Conservation (phyloP, 495 filamentous ascomycete species). For the Aspergillus ellipticus region DNA sequence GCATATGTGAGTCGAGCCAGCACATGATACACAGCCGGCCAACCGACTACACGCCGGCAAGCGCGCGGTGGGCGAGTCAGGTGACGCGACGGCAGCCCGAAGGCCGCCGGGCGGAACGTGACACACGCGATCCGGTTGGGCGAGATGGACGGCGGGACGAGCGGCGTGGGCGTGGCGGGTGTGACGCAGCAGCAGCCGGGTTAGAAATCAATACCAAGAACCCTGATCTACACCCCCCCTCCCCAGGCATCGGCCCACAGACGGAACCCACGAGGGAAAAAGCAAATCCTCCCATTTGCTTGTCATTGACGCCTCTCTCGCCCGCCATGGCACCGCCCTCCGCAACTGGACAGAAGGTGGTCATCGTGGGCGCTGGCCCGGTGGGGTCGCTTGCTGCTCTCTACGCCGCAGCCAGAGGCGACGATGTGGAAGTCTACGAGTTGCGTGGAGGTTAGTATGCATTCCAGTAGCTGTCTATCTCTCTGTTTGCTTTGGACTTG, state of each 20-base stretch:
- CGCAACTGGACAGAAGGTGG: slow-evolving; percentile 57
- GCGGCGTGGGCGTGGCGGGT: neutral
- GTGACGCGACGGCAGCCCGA: neutral
- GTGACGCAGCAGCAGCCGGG: too few species aligned
- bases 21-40: too few species aligned
- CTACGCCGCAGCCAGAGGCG: slow-evolving; percentile 81
- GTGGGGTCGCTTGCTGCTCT: slow-evolving; percentile 89
- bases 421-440: slow-evolving; percentile 93
- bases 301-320: neutral
- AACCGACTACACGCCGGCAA: neutral
- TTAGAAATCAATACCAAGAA: too few species aligned
- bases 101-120: neutral
- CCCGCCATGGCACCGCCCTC: slow-evolving; percentile 8
- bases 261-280: too few species aligned
- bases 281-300: neutral
- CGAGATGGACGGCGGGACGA: neutral
- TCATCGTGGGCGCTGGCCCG: slow-evolving; percentile 87
- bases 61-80: neutral
- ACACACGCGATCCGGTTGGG: neutral
- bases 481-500: neutral
- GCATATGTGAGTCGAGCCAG: too few species aligned
- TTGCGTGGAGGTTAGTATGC: slow-evolving; percentile 73
- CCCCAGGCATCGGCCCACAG: neutral
- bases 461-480: neutral
- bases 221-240: too few species aligned